Evolutionary conservation across 1,284 basidiomycete species (phyloP), one percentile per base, ranked within the genome.

Genomic region (Pseudozyma sp.): DNA sequence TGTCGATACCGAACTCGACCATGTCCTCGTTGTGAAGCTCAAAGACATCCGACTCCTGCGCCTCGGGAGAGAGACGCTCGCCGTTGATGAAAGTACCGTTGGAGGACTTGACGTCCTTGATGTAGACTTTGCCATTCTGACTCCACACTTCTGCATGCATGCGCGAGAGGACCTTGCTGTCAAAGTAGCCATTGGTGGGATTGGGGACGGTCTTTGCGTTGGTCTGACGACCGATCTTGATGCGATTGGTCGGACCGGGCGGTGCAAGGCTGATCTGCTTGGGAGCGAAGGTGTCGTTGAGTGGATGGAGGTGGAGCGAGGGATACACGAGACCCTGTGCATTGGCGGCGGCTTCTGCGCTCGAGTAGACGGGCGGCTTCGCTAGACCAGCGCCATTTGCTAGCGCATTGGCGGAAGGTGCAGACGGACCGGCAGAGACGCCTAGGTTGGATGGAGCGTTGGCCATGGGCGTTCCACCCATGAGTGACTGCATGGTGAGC

Each of bases 61-160:
- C 92, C 85, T 99, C 95, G 1, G 89, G 88, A 68, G 92, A 94
- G 46, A 99, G 89, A 47, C 96, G 89, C 74, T 97, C 94, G 58
- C 93, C 91, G 78, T 99, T 98, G 85, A 99, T 96, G 84, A 99
- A 99, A 7, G 97, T 99, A 5, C 96, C 96, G 78, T 99, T 99
- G 1, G 94, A 96, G 66, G 93, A 95, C 87, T 97, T 97, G 82
- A 98, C 93, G 85, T 99, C 97, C 86, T 94, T 97, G 88, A 99
- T 98, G 87, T 88, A 97, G 85, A 98, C 95, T 51, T 80, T 79
- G 59, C 90, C 89, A 57, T 87, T 88, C 73, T 97, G 94, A 86
- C 93, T 92, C 96, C 96, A 99, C 10, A 99, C 93, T 87, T 99
- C 95, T 24, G 96, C 97, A 85, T 99, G 97, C 86, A 94, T 93